Conservation (phyloP, 176 grass and related monocot genomes). For the Musa beccarii region DNA sequence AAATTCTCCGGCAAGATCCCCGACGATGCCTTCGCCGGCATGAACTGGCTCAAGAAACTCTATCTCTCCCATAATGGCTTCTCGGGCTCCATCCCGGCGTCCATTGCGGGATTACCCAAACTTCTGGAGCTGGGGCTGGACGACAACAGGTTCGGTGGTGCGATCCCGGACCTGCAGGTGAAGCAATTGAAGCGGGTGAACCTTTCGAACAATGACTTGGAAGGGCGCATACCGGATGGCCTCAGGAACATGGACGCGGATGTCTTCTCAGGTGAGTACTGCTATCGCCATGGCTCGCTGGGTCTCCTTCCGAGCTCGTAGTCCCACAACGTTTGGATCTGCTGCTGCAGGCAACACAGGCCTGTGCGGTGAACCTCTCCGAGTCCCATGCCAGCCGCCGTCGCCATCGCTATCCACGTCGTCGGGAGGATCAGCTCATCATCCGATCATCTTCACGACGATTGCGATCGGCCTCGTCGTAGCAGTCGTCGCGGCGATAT, state of each 20-base stretch:
- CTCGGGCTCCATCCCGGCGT: constrained; percentile 55
- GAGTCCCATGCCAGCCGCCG: constrained; percentile 24
- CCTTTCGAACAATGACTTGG: constrained; percentile 48
- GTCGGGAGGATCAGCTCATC: neutral
- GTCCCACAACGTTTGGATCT: neutral
- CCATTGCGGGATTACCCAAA: constrained; percentile 40
- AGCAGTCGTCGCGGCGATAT: constrained; percentile 24
- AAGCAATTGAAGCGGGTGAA: constrained; percentile 40
- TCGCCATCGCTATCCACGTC: constrained; percentile 11
- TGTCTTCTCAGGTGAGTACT: constrained; percentile 43
- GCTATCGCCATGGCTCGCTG: neutral
- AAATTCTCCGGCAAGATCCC: constrained; percentile 58
- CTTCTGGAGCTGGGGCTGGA: constrained; percentile 54
- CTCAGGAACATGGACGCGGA: constrained; percentile 30
- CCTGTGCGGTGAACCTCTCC: constrained; percentile 56
- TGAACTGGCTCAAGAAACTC: constrained; percentile 75
- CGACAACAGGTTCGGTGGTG: constrained; percentile 51
- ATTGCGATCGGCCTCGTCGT: constrained; percentile 31
- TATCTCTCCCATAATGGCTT: constrained; percentile 46
- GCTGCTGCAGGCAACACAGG: constrained; percentile 47
- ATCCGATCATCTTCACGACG: constrained; percentile 7
- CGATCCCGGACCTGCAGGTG: constrained; percentile 50
- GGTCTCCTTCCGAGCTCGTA: neutral
- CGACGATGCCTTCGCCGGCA: constrained; percentile 44
- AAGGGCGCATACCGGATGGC: constrained; percentile 47